Base-by-base conservation (phyloP, 768 basidiomycete genomes). In the Gymnopilus junonius region DNA sequence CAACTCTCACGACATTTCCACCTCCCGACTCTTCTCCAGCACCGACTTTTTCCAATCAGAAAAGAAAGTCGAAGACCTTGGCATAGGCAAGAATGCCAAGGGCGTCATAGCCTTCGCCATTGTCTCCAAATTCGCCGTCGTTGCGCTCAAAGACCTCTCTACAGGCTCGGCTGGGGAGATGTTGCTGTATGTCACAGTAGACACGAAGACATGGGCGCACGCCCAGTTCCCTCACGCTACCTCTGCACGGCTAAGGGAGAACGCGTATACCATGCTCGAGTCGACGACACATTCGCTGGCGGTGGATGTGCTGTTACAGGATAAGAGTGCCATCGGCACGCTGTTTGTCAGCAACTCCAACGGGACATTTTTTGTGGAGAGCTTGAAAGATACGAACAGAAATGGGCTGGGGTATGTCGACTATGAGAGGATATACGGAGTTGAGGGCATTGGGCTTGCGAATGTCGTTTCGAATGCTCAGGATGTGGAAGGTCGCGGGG, bases 211-310 rank as follows among this genome's bases (percentile, higher is more conserved):
- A 1, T 99, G 95, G 95, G 90, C 91, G 2, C 88, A 90, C 68
- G 95, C 94, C 1, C 87, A 88, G 63, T 99, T 99, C 82, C 97
- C 97, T 2, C 97, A 97, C 71, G 90, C 92, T 2, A 89, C 88
- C 0, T 87, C 86, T 2, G 89, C 91, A 1, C 83, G 84, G 35
- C 83, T 97, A 14, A 85, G 89, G 7, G 94, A 96, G 78, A 96
- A 97, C 72, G 93, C 93, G 6, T 98, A 99, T 74, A 99, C 97
- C 10, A 89, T 99, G 69, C 91, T 99, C 62, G 95, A 99, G 76
- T 92, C 90, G 3, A 96, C 94, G 8, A 89, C 90, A 0, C 95
- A 98, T 73, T 98, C 96, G 7, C 84, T 99, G 27, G 94, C 91
- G 4, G 93, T 99, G 39, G 97, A 99, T 71, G 96, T 99, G 48